Evolutionary conservation across 2,329 filamentous ascomycete genomes (phyloP).

Genomic region (Ascomycota sp.): DNA sequence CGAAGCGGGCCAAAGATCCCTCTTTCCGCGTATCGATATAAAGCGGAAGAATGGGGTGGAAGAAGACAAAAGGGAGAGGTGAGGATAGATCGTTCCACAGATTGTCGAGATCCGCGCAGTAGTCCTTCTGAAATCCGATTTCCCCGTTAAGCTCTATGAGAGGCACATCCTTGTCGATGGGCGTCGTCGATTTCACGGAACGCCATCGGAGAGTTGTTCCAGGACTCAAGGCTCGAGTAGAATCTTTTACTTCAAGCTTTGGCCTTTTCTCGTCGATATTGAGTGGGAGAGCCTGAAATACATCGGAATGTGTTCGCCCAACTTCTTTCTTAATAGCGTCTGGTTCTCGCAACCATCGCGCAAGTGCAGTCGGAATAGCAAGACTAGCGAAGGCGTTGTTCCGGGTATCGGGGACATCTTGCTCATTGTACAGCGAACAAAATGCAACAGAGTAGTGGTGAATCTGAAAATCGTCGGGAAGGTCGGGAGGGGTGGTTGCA

Average conservation of each 20-base stretch:
- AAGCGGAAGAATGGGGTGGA: slow-evolving; percentile 72
- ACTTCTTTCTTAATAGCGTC: slow-evolving; percentile 47
- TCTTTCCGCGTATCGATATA: slow-evolving; percentile 84
- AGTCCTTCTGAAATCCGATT: slow-evolving; percentile 53
- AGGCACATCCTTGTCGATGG: slow-evolving; percentile 35
- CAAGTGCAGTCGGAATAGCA: slow-evolving; percentile 51
- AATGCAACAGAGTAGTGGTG: slow-evolving; percentile 61
- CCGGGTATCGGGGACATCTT: slow-evolving; percentile 34
- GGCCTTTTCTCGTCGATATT: slow-evolving; percentile 22
- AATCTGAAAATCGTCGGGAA: slow-evolving; percentile 39
- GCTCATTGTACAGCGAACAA: slow-evolving; percentile 49
- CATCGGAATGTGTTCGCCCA: slow-evolving; percentile 42
- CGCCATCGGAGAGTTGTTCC: slow-evolving; percentile 43
- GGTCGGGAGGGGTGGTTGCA: slow-evolving; percentile 51
- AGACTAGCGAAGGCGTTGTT: slow-evolving; percentile 66
- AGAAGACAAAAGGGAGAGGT: slow-evolving; percentile 58
- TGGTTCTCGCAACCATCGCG: slow-evolving; percentile 58
- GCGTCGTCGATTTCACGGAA: slow-evolving; percentile 30
- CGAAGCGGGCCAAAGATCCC: slow-evolving; percentile 69
- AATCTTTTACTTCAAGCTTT: slow-evolving; percentile 29
- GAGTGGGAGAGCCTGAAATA: slow-evolving; percentile 38
- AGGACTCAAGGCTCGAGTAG: slow-evolving; percentile 12
- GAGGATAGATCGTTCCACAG: slow-evolving; percentile 46
- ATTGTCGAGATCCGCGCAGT: slow-evolving; percentile 45
- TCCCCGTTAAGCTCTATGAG: slow-evolving; percentile 58